These are phyloP conservation scores for Penicillium coprophilum DNA, from an alignment of 495 filamentous ascomycete species.

Conservation along the genomic window DNA sequence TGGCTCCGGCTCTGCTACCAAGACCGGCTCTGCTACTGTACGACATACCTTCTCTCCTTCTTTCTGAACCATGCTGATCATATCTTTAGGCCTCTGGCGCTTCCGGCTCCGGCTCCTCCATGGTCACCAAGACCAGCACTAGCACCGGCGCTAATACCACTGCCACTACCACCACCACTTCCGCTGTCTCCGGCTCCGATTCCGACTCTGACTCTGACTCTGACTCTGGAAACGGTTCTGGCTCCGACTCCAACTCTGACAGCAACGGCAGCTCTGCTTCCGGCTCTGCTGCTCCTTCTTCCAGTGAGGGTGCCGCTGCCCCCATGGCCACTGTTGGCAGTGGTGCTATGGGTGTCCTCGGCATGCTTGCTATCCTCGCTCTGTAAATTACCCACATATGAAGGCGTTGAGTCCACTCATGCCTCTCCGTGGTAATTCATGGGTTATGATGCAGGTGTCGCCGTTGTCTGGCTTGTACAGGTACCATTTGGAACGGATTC, in stretches of 20 bases:
- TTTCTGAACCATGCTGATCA: not conserved
- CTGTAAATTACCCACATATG: conserved; percentile 28
- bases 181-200: conserved; percentile 20
- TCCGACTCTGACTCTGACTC: conserved; percentile 15
- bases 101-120: conserved; percentile 11
- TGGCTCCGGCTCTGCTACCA: conserved; percentile 12
- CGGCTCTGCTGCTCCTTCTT: conserved; percentile 26
- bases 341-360: conserved; percentile 39
- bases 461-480: conserved; percentile 15
- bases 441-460: conserved; percentile 16
- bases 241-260: conserved; percentile 10
- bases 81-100: conserved; percentile 14
- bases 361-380: conserved; percentile 43
- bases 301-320: conserved; percentile 32
- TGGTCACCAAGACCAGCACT: conserved; percentile 19
- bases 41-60: not conserved
- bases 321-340: conserved; percentile 38
- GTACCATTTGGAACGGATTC: conserved; percentile 13
- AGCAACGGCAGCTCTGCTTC: no score
- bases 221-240: conserved; percentile 2
- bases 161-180: conserved; percentile 6
- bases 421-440: not conserved
- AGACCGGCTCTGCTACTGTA: conserved; percentile 2
- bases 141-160: conserved; percentile 1
- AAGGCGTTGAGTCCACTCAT: not conserved